Percentiles rank a stretch among this genome's conserved stretches.
phyloP scores from a whole-genome alignment of 2,329 filamentous ascomycete genomes.

The Beauveria bassiana region DNA sequence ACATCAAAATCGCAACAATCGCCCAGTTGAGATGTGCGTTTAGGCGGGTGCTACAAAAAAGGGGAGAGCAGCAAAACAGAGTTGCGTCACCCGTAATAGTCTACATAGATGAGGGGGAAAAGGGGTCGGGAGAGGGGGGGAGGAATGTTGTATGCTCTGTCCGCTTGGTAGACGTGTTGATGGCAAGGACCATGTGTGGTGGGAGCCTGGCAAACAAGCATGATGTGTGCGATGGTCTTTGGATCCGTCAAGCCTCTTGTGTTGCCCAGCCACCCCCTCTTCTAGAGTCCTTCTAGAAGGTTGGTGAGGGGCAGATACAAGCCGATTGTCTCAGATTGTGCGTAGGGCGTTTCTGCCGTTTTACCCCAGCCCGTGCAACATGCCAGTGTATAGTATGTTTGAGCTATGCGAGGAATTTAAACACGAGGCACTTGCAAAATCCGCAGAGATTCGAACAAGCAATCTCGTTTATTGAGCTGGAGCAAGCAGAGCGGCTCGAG shows the following conservation, averaged over 20 bases:
- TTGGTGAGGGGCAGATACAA: neutral
- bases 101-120: neutral
- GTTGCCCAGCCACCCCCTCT: neutral
- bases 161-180: neutral
- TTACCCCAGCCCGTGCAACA: neutral
- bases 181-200: neutral
- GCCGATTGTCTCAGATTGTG: conserved; percentile 7
- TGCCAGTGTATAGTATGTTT: neutral
- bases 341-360: neutral
- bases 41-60: neutral
- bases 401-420: neutral
- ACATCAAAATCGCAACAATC: conserved; percentile 3
- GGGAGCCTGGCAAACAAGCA: neutral
- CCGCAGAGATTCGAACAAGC: neutral
- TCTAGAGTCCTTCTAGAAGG: neutral
- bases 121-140: neutral
- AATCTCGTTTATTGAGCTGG: neutral
- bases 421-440: neutral
- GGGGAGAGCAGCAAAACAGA: neutral
- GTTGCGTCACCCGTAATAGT: neutral
- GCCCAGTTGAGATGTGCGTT: conserved; percentile 4
- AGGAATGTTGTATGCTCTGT: neutral
- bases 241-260: conserved; percentile 3
- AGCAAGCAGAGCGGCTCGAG: neutral
- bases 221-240: neutral